A percentile compares a stretch with the other conserved stretches of the same genome.
Conservation (phyloP, 441 rosid species). For the Flueggea neowawraea region DNA sequence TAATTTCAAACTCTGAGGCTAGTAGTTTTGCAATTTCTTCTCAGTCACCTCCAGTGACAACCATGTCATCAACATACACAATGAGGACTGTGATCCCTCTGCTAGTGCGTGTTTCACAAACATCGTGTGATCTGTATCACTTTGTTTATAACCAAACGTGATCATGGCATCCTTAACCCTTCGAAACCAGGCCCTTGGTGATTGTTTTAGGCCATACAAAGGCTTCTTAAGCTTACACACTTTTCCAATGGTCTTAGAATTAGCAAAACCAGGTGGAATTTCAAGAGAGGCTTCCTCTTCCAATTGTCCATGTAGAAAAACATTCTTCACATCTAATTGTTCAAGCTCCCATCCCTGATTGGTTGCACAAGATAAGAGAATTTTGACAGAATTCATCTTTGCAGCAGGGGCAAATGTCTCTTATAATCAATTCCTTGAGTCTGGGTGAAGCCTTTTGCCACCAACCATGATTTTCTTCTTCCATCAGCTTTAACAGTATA, state of each 20-base stretch:
- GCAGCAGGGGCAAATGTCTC: conserved; percentile 1
- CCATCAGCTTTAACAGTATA: neutral
- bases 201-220: neutral
- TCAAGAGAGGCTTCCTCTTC: no score
- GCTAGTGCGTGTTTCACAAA: no score
- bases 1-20: neutral
- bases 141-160: no score
- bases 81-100: neutral
- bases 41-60: neutral
- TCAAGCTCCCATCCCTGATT: neutral
- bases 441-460: neutral
- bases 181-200: no score
- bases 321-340: neutral
- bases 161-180: no score
- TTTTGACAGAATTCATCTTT: neutral
- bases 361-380: neutral
- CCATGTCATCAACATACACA: neutral
- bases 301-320: no score
- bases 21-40: neutral
- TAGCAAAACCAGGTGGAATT: no score
- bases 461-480: neutral
- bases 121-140: no score
- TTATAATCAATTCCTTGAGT: neutral
- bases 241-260: no score
- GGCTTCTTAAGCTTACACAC: neutral